These are phyloP conservation scores for Aspergillus heteromorphus DNA, from an alignment of 495 filamentous ascomycete genomes.

Conservation along the genomic window DNA sequence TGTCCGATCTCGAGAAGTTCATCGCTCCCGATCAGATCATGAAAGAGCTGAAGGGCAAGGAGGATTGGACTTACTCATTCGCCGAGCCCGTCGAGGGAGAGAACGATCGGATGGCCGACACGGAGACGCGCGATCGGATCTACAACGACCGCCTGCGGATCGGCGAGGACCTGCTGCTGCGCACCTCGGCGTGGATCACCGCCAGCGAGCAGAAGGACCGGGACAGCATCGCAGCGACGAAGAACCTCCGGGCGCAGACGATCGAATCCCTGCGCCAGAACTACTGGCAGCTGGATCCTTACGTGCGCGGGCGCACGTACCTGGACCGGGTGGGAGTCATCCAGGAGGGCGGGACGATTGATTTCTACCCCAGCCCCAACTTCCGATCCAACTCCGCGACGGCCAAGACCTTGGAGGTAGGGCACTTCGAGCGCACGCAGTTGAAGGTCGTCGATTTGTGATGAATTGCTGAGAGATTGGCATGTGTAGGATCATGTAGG, in stretches of 20 bases:
- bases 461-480: conserved; percentile 1
- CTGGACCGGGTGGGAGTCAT: conserved; percentile 71
- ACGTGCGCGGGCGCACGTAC: conserved; percentile 60
- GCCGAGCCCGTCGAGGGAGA: conserved; percentile 69
- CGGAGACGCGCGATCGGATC: conserved; percentile 52
- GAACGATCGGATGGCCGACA: conserved; percentile 65
- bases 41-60: conserved; percentile 73
- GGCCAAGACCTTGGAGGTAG: conserved; percentile 23
- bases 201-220: conserved; percentile 34
- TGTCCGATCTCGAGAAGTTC: conserved; percentile 70
- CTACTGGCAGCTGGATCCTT: conserved; percentile 80
- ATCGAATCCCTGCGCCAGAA: conserved; percentile 59
- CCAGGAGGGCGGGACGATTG: conserved; percentile 53
- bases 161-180: conserved; percentile 61
- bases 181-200: conserved; percentile 64
- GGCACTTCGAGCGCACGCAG: conserved; percentile 23
- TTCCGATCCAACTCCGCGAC: conserved; percentile 12
- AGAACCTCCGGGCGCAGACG: conserved; percentile 53
- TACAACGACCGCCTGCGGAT: conserved; percentile 52
- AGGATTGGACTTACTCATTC: conserved; percentile 77
- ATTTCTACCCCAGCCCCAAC: conserved; percentile 52
- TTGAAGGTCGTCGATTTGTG: conserved; percentile 3
- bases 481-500: background rate
- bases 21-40: conserved; percentile 63
- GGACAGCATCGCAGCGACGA: conserved; percentile 33